A percentile compares a stretch with the other conserved stretches of the same genome.
These are phyloP conservation scores for Clonostachys rosea DNA, from an alignment of 2,329 filamentous ascomycete species.

Conservation along the genomic window DNA sequence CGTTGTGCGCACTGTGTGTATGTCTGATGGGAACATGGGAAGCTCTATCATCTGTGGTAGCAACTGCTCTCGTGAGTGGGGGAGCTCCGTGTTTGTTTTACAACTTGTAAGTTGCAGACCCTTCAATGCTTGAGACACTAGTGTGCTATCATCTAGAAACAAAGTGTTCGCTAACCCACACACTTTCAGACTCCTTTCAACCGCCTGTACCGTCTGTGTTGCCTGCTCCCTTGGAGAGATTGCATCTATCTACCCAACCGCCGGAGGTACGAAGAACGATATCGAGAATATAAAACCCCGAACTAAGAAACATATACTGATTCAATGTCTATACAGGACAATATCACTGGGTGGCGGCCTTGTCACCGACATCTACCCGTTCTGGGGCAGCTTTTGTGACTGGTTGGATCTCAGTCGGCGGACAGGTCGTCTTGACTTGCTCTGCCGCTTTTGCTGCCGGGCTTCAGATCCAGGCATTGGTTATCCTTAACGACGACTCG, in stretches of 20 bases:
- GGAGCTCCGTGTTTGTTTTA: slow-evolving; percentile 40
- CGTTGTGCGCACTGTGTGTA: too few species aligned
- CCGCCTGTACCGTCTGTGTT: slow-evolving; percentile 22
- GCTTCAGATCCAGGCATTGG: slow-evolving; percentile 34
- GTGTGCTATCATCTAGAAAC: too few species aligned
- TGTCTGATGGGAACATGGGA: slow-evolving; percentile 32
- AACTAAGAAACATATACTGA: not conserved
- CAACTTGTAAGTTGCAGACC: slow-evolving; percentile 24
- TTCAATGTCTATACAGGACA: slow-evolving; percentile 20
- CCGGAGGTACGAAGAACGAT: slow-evolving; percentile 13
- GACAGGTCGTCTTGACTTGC: slow-evolving; percentile 37
- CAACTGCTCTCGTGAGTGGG: slow-evolving; percentile 34
- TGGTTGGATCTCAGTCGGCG: slow-evolving; percentile 39
- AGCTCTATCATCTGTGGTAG: slow-evolving; percentile 38
- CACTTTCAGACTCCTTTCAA: slow-evolving; percentile 23
- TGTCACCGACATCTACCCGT: slow-evolving; percentile 10
- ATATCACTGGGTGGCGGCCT: slow-evolving; percentile 38
- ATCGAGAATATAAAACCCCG: not conserved
- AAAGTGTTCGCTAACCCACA: too few species aligned
- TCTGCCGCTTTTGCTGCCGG: slow-evolving; percentile 40
- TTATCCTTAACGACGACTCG: slow-evolving; percentile 31
- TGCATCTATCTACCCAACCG: slow-evolving; percentile 27
- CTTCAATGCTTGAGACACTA: slow-evolving; percentile 20
- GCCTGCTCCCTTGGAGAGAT: slow-evolving; percentile 28
- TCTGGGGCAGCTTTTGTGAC: slow-evolving; percentile 12